Evolutionary conservation across 805 yeast species (phyloP).

Genomic region (Wickerhamiella kurtzmanii): DNA sequence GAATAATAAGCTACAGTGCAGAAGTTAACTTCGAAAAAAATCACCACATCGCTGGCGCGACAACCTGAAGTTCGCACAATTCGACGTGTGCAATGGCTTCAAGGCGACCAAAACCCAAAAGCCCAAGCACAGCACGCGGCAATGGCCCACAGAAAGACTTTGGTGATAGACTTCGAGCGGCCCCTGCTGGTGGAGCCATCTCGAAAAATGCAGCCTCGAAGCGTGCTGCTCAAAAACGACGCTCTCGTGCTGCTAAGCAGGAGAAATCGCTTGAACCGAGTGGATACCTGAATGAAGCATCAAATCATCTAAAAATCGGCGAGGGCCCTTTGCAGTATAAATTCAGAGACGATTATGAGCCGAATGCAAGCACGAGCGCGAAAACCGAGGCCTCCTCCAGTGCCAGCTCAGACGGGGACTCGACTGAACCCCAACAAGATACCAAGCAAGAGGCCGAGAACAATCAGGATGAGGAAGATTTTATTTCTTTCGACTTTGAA

Average conservation of each 20-base stretch:
- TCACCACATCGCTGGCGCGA: too few species aligned
- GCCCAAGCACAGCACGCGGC: background rate
- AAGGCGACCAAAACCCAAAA: conserved; percentile 1
- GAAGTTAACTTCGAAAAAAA: too few species aligned
- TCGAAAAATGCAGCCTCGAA: background rate
- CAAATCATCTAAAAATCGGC: conserved; percentile 6
- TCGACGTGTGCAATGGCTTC: background rate
- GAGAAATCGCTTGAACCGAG: background rate
- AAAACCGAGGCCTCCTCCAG: too few species aligned
- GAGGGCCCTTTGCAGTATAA: conserved; percentile 8
- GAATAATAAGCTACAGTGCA: too few species aligned
- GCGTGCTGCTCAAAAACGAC: background rate
- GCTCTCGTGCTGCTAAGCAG: background rate
- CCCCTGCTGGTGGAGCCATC: background rate
- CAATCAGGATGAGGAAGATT: conserved; percentile 2
- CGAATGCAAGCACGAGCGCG: too few species aligned
- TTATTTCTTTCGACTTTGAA: conserved; percentile 9
- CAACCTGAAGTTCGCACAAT: too few species aligned
- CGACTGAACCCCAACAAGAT: too few species aligned
- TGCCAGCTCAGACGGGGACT: too few species aligned
- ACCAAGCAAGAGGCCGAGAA: too few species aligned
- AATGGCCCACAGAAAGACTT: background rate
- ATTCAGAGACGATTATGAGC: conserved; percentile 1
- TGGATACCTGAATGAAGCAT: conserved; percentile 9
- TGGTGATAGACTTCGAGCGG: background rate